Base-by-base conservation (phyloP, 345 rosid species). In the Citropsis articulata region DNA sequence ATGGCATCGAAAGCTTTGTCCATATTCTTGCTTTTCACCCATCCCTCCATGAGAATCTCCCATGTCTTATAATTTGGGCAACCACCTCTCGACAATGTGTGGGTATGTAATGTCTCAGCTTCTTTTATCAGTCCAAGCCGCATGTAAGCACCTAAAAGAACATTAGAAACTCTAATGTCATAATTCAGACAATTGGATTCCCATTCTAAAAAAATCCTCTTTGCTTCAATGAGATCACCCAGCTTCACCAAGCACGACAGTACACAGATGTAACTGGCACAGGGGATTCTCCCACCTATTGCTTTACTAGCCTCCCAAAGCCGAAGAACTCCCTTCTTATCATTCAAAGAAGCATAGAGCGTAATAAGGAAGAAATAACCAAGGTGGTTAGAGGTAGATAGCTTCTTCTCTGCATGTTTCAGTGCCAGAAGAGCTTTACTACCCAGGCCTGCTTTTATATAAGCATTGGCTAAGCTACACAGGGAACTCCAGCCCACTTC, bases 51-150 rank as follows among this genome's bases (percentile, higher is more conserved):
- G 22, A 91, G 80, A 67, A 91, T 91, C 62, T 91, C 95, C 95
- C 93, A 91, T n/a, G 93, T 90, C 85, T 90, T 91, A 77, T 84
- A 90, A 78, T 91, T 91, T 24, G 96, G 93, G 64, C 42, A 45
- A 64, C 93, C 93, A 71, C 93, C 92, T 80, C 78, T 86, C 77
- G 82, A 82, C 76, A 90, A 68, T 24, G 86, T 81, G 42, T 40
- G 88, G 6, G 30, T 36, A 75, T 91, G 89, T 60, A 91, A 75
- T 0, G 82, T 57, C 82, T 90, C 89, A 9, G 89, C 91, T 82
- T 84, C 85, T 27, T 8, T 56, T 56, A 84, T 84, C 71, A 83
- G 8, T 57, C 90, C 90, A 64, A 75, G 82, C 66, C 86, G 84
- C 19, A 73, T 69, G 60, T 83, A 90, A 38, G 88, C 91, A 87